Evolutionary conservation across 2,329 filamentous ascomycete species (phyloP).

Genomic region (Scytalidium lignicola): DNA sequence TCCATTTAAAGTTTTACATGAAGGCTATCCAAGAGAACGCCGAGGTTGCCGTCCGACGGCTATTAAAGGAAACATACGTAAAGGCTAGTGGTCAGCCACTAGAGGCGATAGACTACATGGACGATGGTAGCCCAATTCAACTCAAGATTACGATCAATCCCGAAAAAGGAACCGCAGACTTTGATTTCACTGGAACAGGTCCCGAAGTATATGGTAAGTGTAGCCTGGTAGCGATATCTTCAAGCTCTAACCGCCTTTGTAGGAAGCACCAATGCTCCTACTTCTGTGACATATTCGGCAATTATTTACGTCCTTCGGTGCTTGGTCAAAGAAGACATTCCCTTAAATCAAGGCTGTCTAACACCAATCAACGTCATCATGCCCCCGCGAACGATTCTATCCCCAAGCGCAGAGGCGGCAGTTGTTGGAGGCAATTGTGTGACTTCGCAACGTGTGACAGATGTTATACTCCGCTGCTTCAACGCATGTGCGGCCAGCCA

Average conservation of each 20-base stretch:
- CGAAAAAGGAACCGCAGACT: slow-evolving; percentile 65
- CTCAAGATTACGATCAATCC: slow-evolving; percentile 68
- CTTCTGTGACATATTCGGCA: slow-evolving; percentile 73
- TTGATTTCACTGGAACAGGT: slow-evolving; percentile 71
- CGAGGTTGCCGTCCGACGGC: slow-evolving; percentile 62
- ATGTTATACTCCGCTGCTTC: slow-evolving; percentile 75
- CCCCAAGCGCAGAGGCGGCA: slow-evolving; percentile 66
- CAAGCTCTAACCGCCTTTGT: slow-evolving; percentile 43
- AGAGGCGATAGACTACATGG: slow-evolving; percentile 72
- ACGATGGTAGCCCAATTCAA: slow-evolving; percentile 72
- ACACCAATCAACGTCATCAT: slow-evolving; percentile 68
- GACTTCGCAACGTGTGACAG: slow-evolving; percentile 71
- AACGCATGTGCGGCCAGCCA: slow-evolving; percentile 70
- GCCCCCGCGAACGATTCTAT: slow-evolving; percentile 63
- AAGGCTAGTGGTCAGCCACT: slow-evolving; percentile 62
- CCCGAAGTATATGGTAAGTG: slow-evolving; percentile 43
- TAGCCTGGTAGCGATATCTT: slow-evolving; percentile 55
- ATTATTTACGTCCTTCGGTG: slow-evolving; percentile 80
- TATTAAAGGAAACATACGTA: slow-evolving; percentile 63
- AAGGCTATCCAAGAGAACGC: slow-evolving; percentile 71
- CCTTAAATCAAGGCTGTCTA: slow-evolving; percentile 77
- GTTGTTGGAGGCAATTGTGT: slow-evolving; percentile 78
- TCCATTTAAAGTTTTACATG: slow-evolving; percentile 60
- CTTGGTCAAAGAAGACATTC: slow-evolving; percentile 75
- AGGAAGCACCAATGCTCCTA: slow-evolving; percentile 68